Evolutionary conservation across 352 stramenopile species (phyloP), one percentile per base, ranked within the genome.

Genomic region (Globisporangium spiculum): DNA sequence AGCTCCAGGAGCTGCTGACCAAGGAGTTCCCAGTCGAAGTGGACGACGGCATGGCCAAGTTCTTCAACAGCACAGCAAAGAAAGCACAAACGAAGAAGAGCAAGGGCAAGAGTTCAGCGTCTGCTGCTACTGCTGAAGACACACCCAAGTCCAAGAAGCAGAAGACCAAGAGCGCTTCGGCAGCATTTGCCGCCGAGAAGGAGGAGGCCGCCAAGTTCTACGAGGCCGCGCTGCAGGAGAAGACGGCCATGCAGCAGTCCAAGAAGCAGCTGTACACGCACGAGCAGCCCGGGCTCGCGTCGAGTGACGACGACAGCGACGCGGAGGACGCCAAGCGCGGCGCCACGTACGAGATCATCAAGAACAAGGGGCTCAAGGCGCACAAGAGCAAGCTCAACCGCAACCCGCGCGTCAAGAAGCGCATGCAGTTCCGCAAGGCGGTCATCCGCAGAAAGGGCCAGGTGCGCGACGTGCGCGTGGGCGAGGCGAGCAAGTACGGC

Each of bases 331-430:
- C 90, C 73, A 98, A 96, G 73, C 86, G 97, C 72, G 93, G 93
- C 52, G 97, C 97, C 52, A 91, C 88, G 60, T 95, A 96, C 69
- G 84, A 97, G 67, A 99, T 99, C 62, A 93, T 99, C 70, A 99
- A 99, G 79, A 99, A 99, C 80, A 92, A 97, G 72, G 98, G 98
- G 9, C 84, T 99, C 63, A 98, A 98, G 69, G 86, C 97, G 30
- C 97, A 99, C 87, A 98, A 99, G 80, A 97, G 87, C 79, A 99
- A 99, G 77, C 83, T 99, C 65, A 99, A 99, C 81, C 89, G 98
- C 53, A 99, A 99, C 77, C 98, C 98, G 60, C 93, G 98, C 70
- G 93, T 99, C 61, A 99, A 99, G 90, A 99, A 99, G 76, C 86
- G 97, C 63, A 77, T 98, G 75, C 93, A 99, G 76, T 99, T 98